Base-by-base conservation (phyloP, 2,329 filamentous ascomycete genomes). In the Zymoseptoria ardabiliae region DNA sequence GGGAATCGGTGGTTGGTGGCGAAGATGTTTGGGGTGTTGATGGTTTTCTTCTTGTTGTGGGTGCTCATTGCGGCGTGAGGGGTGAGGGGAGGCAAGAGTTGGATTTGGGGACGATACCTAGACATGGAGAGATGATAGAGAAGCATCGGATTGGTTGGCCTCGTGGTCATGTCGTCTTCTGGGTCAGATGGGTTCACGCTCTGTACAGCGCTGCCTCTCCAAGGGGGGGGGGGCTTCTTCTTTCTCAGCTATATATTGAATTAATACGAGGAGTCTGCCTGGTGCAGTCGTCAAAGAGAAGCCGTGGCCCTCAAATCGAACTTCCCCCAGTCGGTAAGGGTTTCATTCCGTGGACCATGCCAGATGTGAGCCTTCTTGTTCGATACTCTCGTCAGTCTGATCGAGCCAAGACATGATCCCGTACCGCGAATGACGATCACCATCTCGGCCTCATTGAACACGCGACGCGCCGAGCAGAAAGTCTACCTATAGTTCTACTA, bases 1-100 rank as follows among this genome's bases (percentile, higher is more conserved):
- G 91, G 92, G 63, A 99, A 99, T 78, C 83, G 94, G 65, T 97
- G 93, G 94, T 78, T 99, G 65, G 87, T 97, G 68, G 91, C 91
- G 28, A 82, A 80, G 78, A 89, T 89, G 86, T 89, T 89, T 75
- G 86, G 93, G 61, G 90, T 97, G 54, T 76, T 97, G 68, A 97
- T 97, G 92, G 92, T 96, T 73, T 96, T 74, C 66, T 74, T 74
- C 57, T 63, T 73, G 58, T 59, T 73, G 19, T 74, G 72, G 71
- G 71, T 73, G 19, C 60, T 73, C 25, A 65, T 73, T 49, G 72
- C 71, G 17, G 71, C 70, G n/a, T 70, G 52, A 62, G 52, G 67
- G 66, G 11, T 67, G 67, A 23, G 60, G 55, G 58, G 35, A 41
- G 59, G 49, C 53, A 45, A 45, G 35, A 45, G 35, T 45, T 45